A percentile compares a stretch with the other conserved stretches of the same genome.
phyloP scores from a whole-genome alignment of 768 basidiomycete genomes.

The Lentinus tigrinus region DNA sequence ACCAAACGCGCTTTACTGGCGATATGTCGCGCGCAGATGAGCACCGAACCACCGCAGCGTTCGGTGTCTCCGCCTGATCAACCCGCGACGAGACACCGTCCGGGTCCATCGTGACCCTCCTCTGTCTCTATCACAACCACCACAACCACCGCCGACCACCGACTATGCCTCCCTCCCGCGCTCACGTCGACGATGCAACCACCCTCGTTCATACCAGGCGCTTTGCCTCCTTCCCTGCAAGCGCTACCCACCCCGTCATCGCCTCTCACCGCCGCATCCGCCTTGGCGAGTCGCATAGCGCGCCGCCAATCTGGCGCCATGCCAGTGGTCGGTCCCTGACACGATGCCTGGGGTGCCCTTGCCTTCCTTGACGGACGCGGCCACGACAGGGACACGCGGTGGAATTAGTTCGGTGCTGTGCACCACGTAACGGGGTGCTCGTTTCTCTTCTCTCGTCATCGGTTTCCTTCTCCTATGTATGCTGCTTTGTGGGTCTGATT shows the following conservation, averaged over 20 bases:
- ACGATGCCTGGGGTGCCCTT: not conserved
- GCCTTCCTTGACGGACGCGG: constrained; percentile 9
- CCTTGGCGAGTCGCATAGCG: not conserved
- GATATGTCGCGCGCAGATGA: constrained; percentile 47
- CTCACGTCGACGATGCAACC: constrained; percentile 4
- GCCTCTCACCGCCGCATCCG: constrained; percentile 3
- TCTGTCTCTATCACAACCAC: not conserved
- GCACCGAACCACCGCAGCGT: constrained; percentile 20
- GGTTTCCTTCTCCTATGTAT: constrained; percentile 6
- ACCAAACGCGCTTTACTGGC: constrained; percentile 44
- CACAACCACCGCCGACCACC: constrained; percentile 4
- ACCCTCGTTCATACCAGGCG: not conserved
- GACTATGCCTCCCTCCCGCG: constrained; percentile 9
- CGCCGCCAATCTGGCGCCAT: constrained; percentile 3
- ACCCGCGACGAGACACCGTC: constrained; percentile 1
- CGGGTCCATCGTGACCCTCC: not conserved
- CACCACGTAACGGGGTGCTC: constrained; percentile 7
- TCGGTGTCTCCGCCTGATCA: not conserved
- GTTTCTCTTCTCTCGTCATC: not conserved
- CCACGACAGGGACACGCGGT: constrained; percentile 8
- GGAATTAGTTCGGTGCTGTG: constrained; percentile 16
- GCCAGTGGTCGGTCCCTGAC: constrained; percentile 14
- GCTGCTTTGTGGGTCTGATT: constrained; percentile 1
- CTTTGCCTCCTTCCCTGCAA: constrained; percentile 4
- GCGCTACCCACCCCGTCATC: constrained; percentile 1